Base-by-base conservation (phyloP, 2,329 filamentous ascomycete genomes). In the Neurospora sp. region DNA sequence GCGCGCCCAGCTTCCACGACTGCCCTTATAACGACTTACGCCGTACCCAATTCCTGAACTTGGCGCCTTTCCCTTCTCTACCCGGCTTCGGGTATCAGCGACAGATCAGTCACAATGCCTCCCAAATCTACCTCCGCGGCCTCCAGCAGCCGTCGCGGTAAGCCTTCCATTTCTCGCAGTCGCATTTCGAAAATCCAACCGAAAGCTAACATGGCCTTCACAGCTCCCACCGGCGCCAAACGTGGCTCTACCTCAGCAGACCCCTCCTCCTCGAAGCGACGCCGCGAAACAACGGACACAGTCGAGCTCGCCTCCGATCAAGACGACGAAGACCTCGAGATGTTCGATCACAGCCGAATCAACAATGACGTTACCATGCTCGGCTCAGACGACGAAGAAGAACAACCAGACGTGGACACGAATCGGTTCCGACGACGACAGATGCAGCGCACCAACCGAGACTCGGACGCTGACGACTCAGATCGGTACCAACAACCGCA, bases 241-340 rank as follows among this genome's bases (percentile, higher is more conserved):
- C 52, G 28, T 62, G 52, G 52, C 23, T 62, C 52, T 33, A 33
- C 52, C 52, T 62, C 52, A 62, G 15, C 52, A 28, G 23, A 28
- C 52, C 28, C 52, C 52, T 62, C 52, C 52, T 62, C 23, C 23
- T 58, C 52, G 23, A 62, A 62, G 52, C 2, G 80, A 80, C 38
- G 38, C 17, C 66, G n/a, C 66, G 38, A 39, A 38, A 70, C 58
- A 66, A 66, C 75, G 75, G 9, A 62, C 23, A 62, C 76, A 75
- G 67, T 73, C 39, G 33, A 70, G 33, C 71, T 73, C 9, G 73
- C 76, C 13, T 62, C 52, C 23, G 52, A 33, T 2, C 52, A 62
- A 62, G 52, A 62, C 28, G 23, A 62, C 15, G 23, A 62, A 62
- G 52, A 62, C 23, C 52, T 33, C 13, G 52, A 62, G 1, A 33